Base-by-base conservation (phyloP, 2,329 filamentous ascomycete species). In the Decorospora gaudefroyi region DNA sequence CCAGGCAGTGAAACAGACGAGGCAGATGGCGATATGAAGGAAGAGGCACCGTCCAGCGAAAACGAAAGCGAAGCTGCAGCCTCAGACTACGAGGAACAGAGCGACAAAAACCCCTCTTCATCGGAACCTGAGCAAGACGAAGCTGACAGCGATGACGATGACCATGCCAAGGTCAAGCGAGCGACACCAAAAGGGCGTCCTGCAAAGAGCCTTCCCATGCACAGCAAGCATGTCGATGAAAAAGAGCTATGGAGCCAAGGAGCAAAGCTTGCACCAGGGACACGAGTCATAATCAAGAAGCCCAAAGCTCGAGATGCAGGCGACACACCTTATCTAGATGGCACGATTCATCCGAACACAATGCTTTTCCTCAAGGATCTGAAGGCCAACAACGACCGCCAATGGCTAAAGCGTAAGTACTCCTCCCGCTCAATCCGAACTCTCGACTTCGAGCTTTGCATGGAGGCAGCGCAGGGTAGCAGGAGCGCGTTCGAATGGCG, bases 281-380 rank as follows among this genome's bases (percentile, higher is more conserved):
- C 78, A 47, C 76, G 81, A 53, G 70, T 86, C 21, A 76, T 84
- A 54, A 82, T 85, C 64, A 78, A 81, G 61, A 82, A 83, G 52
- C 82, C 81, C 3, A 82, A 83, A 65, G 76, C 82, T n/a, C 74
- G 82, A 55, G 76, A 78, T 22, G 75, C 81, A 16, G 83, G 83
- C 11, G 72, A 77, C n/a, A 77, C 74, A 17, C 77, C 78, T 2
- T 86, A 85, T 64, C 65, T 69, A 29, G 77, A 83, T 51, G 70
- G 77, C 26, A 80, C 74, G 6, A 76, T 85, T 40, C 83, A 85
- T 65, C 81, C 81, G 11, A 84, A 86, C 61, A 85, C 83, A 1
- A 68, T 83, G 64, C 68, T 81, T 5, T 86, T 86, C 56, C 67
- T 85, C 46, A 64, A 73, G 46, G 82, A 85, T 43, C 65, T 86